Percentiles rank a stretch among this genome's conserved stretches.
phyloP scores from a whole-genome alignment of 768 basidiomycete species.

The Naganishia friedmannii region DNA sequence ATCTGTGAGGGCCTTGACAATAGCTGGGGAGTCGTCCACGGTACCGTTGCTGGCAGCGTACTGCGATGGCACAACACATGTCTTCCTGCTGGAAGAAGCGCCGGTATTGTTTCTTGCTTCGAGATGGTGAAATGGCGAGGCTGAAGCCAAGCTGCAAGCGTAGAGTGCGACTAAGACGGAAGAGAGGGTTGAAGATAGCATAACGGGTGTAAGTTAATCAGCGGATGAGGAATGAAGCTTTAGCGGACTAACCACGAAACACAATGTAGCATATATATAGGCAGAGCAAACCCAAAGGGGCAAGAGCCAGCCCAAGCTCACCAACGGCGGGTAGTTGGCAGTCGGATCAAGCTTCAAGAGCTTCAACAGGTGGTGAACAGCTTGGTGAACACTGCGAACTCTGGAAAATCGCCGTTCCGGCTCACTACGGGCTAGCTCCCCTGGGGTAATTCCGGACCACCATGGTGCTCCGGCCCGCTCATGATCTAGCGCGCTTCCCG shows the following conservation, averaged over 20 bases:
- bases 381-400: not conserved
- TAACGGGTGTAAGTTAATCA: not conserved
- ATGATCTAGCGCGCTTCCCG: not conserved
- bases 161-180: slow-evolving; percentile 18
- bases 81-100: not conserved
- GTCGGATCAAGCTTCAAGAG: not conserved
- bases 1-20: slow-evolving; percentile 32
- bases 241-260: not conserved
- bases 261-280: not conserved
- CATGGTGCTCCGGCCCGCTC: not conserved
- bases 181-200: slow-evolving; percentile 21
- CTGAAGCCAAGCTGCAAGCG: slow-evolving; percentile 14
- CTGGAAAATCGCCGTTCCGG: not conserved
- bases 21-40: slow-evolving; percentile 37
- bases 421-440: slow-evolving; percentile 9
- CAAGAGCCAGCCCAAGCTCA: no score
- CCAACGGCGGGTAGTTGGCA: not conserved
- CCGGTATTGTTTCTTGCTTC: slow-evolving; percentile 14
- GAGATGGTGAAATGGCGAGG: slow-evolving; percentile 13
- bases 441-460: slow-evolving; percentile 7
- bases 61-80: slow-evolving; percentile 12
- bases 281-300: not conserved
- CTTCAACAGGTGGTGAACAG: not conserved
- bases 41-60: slow-evolving; percentile 20
- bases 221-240: not conserved